Conservation (phyloP, 2,329 filamentous ascomycete genomes). For the Pestalotiopsis sp. region DNA sequence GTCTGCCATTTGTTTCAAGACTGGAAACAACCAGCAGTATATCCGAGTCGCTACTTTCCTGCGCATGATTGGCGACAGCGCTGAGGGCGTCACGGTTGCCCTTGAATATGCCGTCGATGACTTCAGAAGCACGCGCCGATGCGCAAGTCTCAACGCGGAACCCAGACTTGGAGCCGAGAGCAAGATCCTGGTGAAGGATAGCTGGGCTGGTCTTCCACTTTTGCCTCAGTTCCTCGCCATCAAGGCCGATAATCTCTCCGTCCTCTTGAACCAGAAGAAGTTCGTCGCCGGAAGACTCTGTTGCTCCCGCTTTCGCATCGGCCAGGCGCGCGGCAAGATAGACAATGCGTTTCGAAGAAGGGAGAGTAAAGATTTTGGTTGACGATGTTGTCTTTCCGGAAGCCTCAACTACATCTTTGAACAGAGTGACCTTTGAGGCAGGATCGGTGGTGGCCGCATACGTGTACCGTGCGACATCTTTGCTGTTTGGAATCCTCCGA, state of each 20-base stretch:
- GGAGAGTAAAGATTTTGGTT: slow-evolving; percentile 46
- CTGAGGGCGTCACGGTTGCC: slow-evolving; percentile 55
- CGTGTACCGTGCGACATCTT: slow-evolving; percentile 59
- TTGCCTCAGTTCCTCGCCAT: slow-evolving; percentile 54
- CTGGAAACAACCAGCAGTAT: slow-evolving; percentile 56
- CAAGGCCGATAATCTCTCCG: slow-evolving; percentile 63
- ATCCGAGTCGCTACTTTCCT: slow-evolving; percentile 49
- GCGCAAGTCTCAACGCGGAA: slow-evolving; percentile 54
- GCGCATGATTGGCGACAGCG: slow-evolving; percentile 51
- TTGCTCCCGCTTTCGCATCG: slow-evolving; percentile 25
- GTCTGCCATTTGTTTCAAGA: slow-evolving; percentile 27
- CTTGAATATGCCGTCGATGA: slow-evolving; percentile 58
- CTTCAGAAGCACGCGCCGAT: slow-evolving; percentile 47
- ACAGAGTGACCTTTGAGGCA: slow-evolving; percentile 57
- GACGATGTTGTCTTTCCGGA: slow-evolving; percentile 56
- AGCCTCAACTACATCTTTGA: slow-evolving; percentile 57
- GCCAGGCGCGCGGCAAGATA: slow-evolving; percentile 41
- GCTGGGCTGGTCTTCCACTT: slow-evolving; percentile 50
- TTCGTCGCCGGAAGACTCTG: slow-evolving; percentile 23
- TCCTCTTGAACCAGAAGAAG: slow-evolving; percentile 62
- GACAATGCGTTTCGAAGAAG: slow-evolving; percentile 41
- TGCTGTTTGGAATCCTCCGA: slow-evolving; percentile 48
- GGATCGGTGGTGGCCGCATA: slow-evolving; percentile 59
- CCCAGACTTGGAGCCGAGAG: slow-evolving; percentile 31
- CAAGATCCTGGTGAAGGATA: slow-evolving; percentile 43